Evolutionary conservation across 2,329 filamentous ascomycete genomes (phyloP).

Genomic region (Didymella sp.): DNA sequence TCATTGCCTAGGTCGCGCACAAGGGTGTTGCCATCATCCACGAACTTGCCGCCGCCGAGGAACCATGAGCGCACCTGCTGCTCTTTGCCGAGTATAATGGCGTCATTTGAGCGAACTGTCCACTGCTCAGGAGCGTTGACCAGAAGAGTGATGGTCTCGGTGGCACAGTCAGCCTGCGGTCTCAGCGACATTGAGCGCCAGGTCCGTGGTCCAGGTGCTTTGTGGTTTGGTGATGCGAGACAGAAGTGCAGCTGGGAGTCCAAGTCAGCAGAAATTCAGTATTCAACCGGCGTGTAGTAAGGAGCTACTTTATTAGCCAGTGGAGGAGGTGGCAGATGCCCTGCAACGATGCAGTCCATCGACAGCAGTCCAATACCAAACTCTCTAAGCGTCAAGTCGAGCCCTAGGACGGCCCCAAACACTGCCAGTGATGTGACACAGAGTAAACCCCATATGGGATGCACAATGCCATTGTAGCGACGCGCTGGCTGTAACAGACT

Average conservation of each 20-base stretch:
- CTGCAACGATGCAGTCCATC: too few species aligned
- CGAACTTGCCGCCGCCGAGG: background rate
- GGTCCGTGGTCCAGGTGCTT: background rate
- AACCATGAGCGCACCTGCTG: background rate
- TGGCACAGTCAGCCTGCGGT: background rate
- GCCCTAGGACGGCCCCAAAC: too few species aligned
- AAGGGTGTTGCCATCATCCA: background rate
- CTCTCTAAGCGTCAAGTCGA: too few species aligned
- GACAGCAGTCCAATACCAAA: too few species aligned
- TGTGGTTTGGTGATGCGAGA: background rate
- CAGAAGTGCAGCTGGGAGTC: background rate
- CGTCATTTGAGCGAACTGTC: background rate
- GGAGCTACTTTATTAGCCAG: background rate
- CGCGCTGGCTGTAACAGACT: too few species aligned
- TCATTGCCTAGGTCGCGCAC: background rate
- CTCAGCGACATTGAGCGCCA: background rate
- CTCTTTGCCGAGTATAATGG: background rate
- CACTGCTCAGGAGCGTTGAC: background rate
- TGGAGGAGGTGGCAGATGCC: background rate
- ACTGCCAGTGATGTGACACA: too few species aligned
- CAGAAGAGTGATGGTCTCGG: background rate
- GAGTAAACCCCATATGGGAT: too few species aligned
- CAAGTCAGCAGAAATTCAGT: background rate
- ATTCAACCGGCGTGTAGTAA: background rate
- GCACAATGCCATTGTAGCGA: too few species aligned